phyloP scores from a whole-genome alignment of 208 protist genomes.

The Angomonas ambiguus region DNA sequence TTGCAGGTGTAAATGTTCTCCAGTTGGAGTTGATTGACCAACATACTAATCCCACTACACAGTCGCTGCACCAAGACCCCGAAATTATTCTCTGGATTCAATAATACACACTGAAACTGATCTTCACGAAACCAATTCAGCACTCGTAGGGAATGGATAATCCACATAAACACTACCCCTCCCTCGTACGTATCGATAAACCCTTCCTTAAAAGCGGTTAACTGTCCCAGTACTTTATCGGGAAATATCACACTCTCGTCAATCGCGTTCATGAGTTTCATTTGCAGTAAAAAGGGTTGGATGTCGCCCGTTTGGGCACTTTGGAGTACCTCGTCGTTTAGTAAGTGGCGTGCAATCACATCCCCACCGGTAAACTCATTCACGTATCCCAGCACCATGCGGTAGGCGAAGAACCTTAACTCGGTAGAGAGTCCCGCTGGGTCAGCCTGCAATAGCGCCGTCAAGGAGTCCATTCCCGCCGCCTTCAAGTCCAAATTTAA shows the following conservation, averaged over 20 bases:
- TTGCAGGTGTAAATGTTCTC: background rate
- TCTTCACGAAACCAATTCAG: background rate
- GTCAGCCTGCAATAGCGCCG: background rate
- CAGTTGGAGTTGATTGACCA: background rate
- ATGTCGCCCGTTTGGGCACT: background rate
- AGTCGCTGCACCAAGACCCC: background rate
- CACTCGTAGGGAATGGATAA: background rate
- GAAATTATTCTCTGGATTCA: background rate
- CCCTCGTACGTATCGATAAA: conserved; percentile 3
- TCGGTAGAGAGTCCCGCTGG: background rate
- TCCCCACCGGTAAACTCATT: background rate
- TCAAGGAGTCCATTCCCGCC: background rate
- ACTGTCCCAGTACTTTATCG: background rate
- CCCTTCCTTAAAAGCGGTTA: background rate
- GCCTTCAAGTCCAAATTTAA: background rate
- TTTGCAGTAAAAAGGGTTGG: background rate
- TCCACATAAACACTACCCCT: background rate
- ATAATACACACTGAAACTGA: background rate
- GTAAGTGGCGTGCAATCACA: background rate
- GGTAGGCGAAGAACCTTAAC: background rate
- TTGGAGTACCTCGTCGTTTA: background rate
- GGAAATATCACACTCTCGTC: background rate
- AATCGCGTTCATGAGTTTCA: background rate
- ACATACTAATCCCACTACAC: background rate
- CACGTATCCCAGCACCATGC: background rate